Conservation (phyloP, 164 flowering plant species). For the Macadamia tetraphylla region DNA sequence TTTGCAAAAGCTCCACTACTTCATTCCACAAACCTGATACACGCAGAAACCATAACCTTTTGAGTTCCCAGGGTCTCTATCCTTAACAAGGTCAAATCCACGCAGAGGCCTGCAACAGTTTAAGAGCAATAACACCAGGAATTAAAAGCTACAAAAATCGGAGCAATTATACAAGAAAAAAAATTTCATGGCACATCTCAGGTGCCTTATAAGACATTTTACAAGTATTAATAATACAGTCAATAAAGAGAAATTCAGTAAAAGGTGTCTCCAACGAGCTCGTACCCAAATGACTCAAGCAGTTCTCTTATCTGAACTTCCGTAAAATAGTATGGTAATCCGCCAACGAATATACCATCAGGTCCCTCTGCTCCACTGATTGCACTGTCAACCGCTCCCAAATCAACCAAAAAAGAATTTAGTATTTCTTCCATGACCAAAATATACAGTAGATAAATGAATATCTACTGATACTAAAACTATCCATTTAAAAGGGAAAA, state of each 20-base stretch:
- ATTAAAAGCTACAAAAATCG: neutral
- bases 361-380: constrained; percentile 71
- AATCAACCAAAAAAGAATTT: constrained; percentile 4
- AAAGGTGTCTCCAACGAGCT: neutral
- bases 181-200: neutral
- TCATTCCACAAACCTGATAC: constrained; percentile 46
- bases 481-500: neutral
- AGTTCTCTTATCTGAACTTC: constrained; percentile 72
- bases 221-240: too few species aligned
- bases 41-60: constrained; percentile 89
- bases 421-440: neutral
- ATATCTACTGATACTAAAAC: neutral
- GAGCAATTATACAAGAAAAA: neutral
- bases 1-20: neutral
- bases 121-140: constrained; percentile 7
- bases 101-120: constrained; percentile 52
- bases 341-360: constrained; percentile 84
- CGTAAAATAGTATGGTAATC: constrained; percentile 76
- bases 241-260: neutral
- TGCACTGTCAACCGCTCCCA: constrained; percentile 31
- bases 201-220: too few species aligned
- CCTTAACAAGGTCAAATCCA: constrained; percentile 81
- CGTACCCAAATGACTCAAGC: constrained; percentile 79
- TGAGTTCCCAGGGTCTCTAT: constrained; percentile 86
- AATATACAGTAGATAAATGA: neutral